A percentile compares a stretch with the other conserved stretches of the same genome.
phyloP scores from a whole-genome alignment of 2,329 filamentous ascomycete species.

The Alternaria sp. region DNA sequence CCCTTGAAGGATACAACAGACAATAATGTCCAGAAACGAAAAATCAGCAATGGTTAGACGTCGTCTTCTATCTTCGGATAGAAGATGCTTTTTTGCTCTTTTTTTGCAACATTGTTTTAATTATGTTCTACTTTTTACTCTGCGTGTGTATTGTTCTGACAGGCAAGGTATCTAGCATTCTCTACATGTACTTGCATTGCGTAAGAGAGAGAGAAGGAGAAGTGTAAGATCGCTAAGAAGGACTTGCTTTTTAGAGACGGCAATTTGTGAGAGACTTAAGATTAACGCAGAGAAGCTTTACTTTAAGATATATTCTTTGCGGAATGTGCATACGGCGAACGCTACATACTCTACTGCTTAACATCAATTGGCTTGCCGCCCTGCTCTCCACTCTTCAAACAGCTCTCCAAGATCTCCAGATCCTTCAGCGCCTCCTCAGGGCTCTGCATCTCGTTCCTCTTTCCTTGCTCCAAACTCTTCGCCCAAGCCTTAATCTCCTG shows the following conservation, averaged over 20 bases:
- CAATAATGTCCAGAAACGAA: not conserved
- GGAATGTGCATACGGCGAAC: not conserved
- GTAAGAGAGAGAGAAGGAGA: not conserved
- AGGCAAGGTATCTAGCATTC: not conserved
- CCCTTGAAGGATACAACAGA: conserved; percentile 1
- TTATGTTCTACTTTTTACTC: not conserved
- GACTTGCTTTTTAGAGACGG: not conserved
- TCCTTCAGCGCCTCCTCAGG: conserved; percentile 67
- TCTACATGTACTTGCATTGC: rapidly evolving
- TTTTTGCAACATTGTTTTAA: not conserved
- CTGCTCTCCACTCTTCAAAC: conserved; percentile 50
- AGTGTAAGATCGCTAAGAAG: too few species aligned
- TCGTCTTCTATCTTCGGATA: not conserved
- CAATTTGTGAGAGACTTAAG: not conserved
- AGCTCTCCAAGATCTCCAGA: conserved; percentile 60
- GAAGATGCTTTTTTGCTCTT: not conserved
- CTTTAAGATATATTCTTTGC: not conserved
- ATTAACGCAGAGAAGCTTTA: not conserved
- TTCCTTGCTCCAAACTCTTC: conserved; percentile 57
- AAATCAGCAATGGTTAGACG: not conserved
- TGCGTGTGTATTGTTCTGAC: rapidly evolving
- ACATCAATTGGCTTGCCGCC: conserved; percentile 41
- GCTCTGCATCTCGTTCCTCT: conserved; percentile 58
- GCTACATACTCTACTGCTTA: conserved; percentile 3
- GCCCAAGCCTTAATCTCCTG: conserved; percentile 69